Percentiles rank a stretch among this genome's conserved stretches.
Evolutionary conservation across 2,329 filamentous ascomycete species (phyloP).

Genomic region (Colletotrichum camelliae): DNA sequence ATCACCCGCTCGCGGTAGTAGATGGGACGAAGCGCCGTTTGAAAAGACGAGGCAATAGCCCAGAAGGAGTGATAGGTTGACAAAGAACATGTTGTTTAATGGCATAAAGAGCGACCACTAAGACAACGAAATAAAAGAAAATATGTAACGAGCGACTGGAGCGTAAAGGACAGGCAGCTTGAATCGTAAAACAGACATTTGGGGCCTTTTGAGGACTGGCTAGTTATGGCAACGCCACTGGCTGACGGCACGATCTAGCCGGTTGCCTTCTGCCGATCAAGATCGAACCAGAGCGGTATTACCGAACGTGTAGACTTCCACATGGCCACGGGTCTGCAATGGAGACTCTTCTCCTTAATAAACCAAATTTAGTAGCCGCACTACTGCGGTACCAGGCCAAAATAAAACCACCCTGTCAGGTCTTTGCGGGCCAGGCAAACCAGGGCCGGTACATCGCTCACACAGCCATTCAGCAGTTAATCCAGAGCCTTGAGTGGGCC

Average conservation of each 20-base stretch:
- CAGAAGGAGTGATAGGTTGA: neutral
- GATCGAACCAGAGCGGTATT: neutral
- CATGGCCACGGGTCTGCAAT: neutral
- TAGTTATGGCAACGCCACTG: neutral
- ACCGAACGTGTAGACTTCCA: neutral
- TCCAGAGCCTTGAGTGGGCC: too few species aligned
- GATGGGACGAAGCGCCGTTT: neutral
- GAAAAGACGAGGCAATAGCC: neutral
- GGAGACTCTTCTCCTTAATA: neutral
- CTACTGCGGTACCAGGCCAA: too few species aligned
- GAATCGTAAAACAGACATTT: rapidly evolving
- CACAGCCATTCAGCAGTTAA: too few species aligned
- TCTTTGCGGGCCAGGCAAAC: too few species aligned
- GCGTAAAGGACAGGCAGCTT: rapidly evolving
- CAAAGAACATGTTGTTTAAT: rapidly evolving
- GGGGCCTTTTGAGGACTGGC: neutral
- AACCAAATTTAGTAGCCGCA: neutral
- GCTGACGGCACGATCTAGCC: neutral
- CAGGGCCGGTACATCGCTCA: too few species aligned
- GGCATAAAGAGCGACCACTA: neutral
- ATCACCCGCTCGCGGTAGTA: neutral
- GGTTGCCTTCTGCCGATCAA: neutral
- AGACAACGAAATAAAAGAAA: neutral
- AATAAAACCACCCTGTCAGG: too few species aligned
- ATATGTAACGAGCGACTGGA: neutral